Percentiles rank a stretch among this genome's conserved stretches.
These are phyloP conservation scores for Erodium moschatum DNA, from an alignment of 441 rosid species.

Conservation along the genomic window DNA sequence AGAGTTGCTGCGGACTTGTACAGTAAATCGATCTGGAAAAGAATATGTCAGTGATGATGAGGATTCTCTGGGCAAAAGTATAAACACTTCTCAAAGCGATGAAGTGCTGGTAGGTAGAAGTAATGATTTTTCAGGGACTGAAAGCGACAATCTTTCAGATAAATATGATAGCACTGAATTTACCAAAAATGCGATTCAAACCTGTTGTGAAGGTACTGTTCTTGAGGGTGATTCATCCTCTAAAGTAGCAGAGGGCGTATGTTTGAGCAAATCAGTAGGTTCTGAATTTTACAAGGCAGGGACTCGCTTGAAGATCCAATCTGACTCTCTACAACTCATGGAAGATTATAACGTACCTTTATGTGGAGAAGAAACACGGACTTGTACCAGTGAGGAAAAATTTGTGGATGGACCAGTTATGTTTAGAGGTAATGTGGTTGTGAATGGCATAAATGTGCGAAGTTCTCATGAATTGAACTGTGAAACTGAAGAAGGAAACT, in stretches of 20 bases:
- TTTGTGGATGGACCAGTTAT: constrained; percentile 38
- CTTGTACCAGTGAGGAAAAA: constrained; percentile 23
- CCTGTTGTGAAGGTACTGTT: background rate
- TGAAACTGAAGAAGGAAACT: constrained; percentile 36
- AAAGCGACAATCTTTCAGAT: constrained; percentile 21
- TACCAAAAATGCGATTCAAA: no score
- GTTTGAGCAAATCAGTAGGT: constrained; percentile 2
- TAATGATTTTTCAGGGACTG: constrained; percentile 31
- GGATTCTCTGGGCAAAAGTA: constrained; percentile 24
- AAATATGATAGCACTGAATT: constrained; percentile 21
- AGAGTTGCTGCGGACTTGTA: constrained; percentile 29
- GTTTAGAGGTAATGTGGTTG: constrained; percentile 48
- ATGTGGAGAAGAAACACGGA: constrained; percentile 30
- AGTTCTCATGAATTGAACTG: constrained; percentile 35
- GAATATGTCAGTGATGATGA: constrained; percentile 27
- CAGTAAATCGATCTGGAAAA: constrained; percentile 29
- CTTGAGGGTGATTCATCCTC: constrained; percentile 6
- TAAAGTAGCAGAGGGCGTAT: constrained; percentile 5
- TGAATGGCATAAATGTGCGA: constrained; percentile 28
- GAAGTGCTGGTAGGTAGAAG: constrained; percentile 26
- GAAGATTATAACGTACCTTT: constrained; percentile 35
- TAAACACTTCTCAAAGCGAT: constrained; percentile 25
- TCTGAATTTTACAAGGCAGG: constrained; percentile 30
- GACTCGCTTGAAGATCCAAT: constrained; percentile 27
- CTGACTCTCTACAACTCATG: constrained; percentile 34